Evolutionary conservation across 1,139 yeast species (phyloP).

Genomic region (Saccharomyces hybrid): DNA sequence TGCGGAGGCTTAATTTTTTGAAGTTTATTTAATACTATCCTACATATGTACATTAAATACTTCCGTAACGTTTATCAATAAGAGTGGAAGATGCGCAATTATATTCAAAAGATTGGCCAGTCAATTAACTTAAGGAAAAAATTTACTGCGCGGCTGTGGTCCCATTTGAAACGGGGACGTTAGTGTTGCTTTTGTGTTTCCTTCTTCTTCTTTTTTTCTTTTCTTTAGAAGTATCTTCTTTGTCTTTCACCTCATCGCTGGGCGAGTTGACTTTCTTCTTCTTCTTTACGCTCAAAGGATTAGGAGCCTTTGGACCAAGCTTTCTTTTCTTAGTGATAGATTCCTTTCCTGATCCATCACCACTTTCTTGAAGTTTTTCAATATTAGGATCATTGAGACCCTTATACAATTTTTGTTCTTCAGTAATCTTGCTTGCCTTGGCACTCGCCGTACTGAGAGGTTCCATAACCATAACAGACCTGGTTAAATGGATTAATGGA

Average conservation of each 20-base stretch:
- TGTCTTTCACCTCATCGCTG: background rate
- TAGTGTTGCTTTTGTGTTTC: constrained; percentile 14
- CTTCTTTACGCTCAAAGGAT: constrained; percentile 75
- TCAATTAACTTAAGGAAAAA: background rate
- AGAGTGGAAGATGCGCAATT: background rate
- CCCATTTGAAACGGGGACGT: background rate
- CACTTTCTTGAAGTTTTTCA: constrained; percentile 14
- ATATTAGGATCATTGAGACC: constrained; percentile 56
- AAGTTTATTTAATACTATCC: background rate
- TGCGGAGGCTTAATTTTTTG: background rate
- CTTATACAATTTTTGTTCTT: constrained; percentile 56
- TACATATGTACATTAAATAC: background rate
- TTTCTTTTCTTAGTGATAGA: constrained; percentile 37
- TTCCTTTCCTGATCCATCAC: constrained; percentile 3
- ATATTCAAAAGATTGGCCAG: background rate
- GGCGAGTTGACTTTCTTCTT: constrained; percentile 26
- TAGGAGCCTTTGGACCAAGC: constrained; percentile 72
- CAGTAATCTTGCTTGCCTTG: constrained; percentile 47
- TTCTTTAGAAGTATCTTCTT: constrained; percentile 2
- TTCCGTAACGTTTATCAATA: background rate
- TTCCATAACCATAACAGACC: constrained; percentile 95
- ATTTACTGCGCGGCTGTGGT: background rate
- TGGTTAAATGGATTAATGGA: constrained; percentile 77
- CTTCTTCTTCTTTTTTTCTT: constrained; percentile 18
- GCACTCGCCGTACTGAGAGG: constrained; percentile 74